These are phyloP conservation scores for Evernia prunastri DNA, from an alignment of 495 filamentous ascomycete genomes.

Conservation along the genomic window DNA sequence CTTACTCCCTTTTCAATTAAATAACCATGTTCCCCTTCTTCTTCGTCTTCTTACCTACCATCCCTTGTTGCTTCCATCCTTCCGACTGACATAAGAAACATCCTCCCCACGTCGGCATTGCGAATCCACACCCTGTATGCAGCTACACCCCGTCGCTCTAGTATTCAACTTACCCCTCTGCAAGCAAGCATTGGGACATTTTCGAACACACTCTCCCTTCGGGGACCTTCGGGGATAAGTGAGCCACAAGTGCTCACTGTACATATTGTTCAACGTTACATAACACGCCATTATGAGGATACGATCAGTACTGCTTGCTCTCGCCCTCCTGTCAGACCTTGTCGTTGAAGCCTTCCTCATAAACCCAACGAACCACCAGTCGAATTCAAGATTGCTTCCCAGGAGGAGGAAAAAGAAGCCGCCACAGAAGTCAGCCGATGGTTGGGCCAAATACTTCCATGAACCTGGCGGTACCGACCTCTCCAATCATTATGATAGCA, in stretches of 20 bases:
- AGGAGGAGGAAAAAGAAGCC: slow-evolving; percentile 15
- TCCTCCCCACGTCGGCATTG: background rate
- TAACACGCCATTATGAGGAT: slow-evolving; percentile 14
- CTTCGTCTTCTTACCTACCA: background rate
- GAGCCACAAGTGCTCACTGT: background rate
- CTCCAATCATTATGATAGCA: slow-evolving; percentile 64
- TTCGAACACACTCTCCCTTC: background rate
- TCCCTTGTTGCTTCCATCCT: slow-evolving; percentile 1
- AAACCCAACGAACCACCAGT: slow-evolving; percentile 8
- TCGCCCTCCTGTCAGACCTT: slow-evolving; percentile 15
- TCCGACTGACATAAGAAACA: background rate
- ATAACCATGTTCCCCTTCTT: background rate
- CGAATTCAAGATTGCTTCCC: background rate
- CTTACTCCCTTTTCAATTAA: background rate
- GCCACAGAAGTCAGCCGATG: background rate
- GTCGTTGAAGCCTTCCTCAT: slow-evolving; percentile 21
- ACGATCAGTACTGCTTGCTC: slow-evolving; percentile 11
- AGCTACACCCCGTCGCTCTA: background rate
- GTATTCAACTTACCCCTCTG: background rate
- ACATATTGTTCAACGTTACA: background rate
- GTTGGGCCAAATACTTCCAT: slow-evolving; percentile 40
- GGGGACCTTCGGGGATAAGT: background rate
- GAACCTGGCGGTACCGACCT: slow-evolving; percentile 53
- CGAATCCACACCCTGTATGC: background rate
- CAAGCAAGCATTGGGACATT: background rate